These are phyloP conservation scores for Aspergillus fumigatiaffinis DNA, from an alignment of 2,329 filamentous ascomycete genomes.

Conservation along the genomic window DNA sequence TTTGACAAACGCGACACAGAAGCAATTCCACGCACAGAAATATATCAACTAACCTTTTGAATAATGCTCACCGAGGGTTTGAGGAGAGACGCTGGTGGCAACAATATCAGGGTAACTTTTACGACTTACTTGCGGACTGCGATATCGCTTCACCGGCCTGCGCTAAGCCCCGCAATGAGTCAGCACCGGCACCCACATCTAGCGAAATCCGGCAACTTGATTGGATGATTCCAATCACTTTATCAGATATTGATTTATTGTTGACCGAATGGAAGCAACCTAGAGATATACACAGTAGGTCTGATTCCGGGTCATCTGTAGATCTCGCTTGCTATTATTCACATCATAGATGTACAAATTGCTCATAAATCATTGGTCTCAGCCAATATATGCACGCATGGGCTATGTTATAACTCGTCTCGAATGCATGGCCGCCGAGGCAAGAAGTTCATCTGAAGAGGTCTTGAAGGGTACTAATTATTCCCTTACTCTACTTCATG, in stretches of 20 bases:
- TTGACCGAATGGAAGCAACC: too few species aligned
- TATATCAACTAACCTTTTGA: slow-evolving; percentile 20
- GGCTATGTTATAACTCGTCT: background rate
- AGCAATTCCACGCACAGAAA: background rate
- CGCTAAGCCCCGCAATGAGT: slow-evolving; percentile 21
- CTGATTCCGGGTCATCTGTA: too few species aligned
- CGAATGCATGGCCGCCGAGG: too few species aligned
- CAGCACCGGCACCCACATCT: slow-evolving; percentile 9
- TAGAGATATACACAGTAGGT: too few species aligned
- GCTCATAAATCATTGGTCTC: too few species aligned
- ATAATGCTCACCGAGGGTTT: slow-evolving; percentile 8
- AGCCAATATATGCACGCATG: background rate
- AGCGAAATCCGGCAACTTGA: background rate
- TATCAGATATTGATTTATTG: too few species aligned
- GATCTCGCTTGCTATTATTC: background rate
- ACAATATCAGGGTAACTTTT: slow-evolving; percentile 3
- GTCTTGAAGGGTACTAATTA: background rate
- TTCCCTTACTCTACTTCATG: background rate
- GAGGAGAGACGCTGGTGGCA: slow-evolving; percentile 20
- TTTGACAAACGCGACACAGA: background rate
- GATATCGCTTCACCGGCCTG: slow-evolving; percentile 28
- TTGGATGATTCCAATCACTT: background rate
- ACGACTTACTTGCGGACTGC: slow-evolving; percentile 11
- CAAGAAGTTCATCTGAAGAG: too few species aligned
- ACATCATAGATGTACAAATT: background rate